Base-by-base conservation (phyloP, 352 stramenopile species). In the Nothophytophthora sp. region DNA sequence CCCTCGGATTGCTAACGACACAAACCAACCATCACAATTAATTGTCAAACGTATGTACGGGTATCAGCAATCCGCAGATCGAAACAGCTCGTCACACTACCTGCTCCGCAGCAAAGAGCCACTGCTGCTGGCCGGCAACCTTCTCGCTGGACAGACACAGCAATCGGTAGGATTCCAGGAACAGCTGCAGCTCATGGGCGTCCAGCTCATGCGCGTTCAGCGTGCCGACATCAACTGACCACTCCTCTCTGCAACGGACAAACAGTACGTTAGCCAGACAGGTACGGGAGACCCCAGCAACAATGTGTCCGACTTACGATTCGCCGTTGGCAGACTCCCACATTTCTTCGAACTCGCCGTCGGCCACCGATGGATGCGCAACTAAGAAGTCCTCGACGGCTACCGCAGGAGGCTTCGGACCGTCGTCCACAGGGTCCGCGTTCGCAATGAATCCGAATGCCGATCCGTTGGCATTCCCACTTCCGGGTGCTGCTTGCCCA, bases 381-480 rank as follows among this genome's bases (percentile, higher is more conserved):
- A 80, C 46, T 24, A 92, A 64, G 28, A 92, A 91, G 4, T 92
- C 78, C 36, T 86, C 68, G 23, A 63, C 60, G 19, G 58, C 55
- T 20, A 89, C 46, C 5, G 66, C 59, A 24, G 77, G 60, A 23
- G 23, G 56, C 42, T 52, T 65, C 41, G 46, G 57, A 38, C 59
- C 60, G 20, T 89, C 67, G 10, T 81, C 67, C 9, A 78, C 67
- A 13, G 53, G 35, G 29, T 83, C 59, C 9, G 61, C 58, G 16
- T 50, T 74, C 4, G 70, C 55, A 50, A 96, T 90, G 47, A 96
- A 96, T 1, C 76, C 80, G 35, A 96, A 96, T 2, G 86, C 83
- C 15, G 86, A 96, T 23, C 53, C 60, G 38, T 60, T 64, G 15
- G 50, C 25, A 38, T 64, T 55, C 0, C 45, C 24, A 12, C 16